Evolutionary conservation across 106 monocot genomes (phyloP), one percentile per base, ranked within the genome.

Genomic region (Cymbidium sinense): DNA sequence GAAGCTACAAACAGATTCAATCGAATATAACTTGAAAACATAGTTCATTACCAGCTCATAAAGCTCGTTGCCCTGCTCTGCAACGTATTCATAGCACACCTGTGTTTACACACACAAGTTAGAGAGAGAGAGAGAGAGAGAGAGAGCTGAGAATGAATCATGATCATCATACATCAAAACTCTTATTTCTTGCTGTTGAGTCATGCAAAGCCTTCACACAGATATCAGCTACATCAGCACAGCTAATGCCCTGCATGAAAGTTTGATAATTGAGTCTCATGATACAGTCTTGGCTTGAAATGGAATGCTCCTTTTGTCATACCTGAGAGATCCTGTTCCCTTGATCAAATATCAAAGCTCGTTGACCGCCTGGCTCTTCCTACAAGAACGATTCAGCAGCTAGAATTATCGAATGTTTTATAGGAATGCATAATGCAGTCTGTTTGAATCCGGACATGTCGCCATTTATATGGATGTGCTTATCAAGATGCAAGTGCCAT

Each of bases 281-380:
- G 5, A 41, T 41, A 41, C 41, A 6, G 41, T 41, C 4, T 47
- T 47, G 13, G 15, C 11, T 13, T 47, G n/a, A 35, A 71, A 36
- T 71, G 71, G 21, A 36, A 36, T 39, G 34, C 61, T 23, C 64
- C 18, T 25, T 7, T 3, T 0, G 25, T 30, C 58, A 34, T 84
- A 98, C 96, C 80, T 98, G 96, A 74, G 93, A 89, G 31, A 98
- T 98, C 54, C 96, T 88, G 77, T 94, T 98, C 58, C 96, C 96
- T 87, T 98, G 96, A 86, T 98, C 96, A 88, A 98, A 98, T 43
- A 98, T 94, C 76, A 98, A 75, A 2, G 96, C 96, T 37, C 96
- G 88, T 76, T 98, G 96, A 39, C 96, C 96, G 5, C 96, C 96
- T 79, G 96, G 96, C 86, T 94, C 96, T 87, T 98, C 96, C 96